Base-by-base conservation (phyloP, 2,329 filamentous ascomycete genomes). In the Sporothrix humicola region DNA sequence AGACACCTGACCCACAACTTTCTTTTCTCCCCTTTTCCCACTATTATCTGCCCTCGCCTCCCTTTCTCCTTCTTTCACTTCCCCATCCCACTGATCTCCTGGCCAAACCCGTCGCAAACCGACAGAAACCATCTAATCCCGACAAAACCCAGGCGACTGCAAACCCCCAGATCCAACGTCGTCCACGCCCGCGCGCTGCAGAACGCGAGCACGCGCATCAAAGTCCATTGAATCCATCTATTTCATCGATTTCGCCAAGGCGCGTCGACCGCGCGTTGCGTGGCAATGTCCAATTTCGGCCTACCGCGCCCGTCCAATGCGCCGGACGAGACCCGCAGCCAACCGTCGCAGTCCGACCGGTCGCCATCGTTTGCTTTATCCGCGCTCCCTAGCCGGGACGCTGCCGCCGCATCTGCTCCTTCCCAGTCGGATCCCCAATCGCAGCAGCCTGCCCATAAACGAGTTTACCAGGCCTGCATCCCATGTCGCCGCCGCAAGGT, bases 391-490 rank as follows among this genome's bases (percentile, higher is more conserved):
- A 69, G 31, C 31, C 73, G 74, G 52, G 72, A 69, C 71, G n/a
- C 42, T 50, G 54, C 48, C 10, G 71, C 76, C 65, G 76, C 73
- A 37, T 37, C 31, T 37, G 7, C 31, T 37, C 4, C 31, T 65
- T 63, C 71, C 76, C 42, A 63, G 37, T 74, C 65, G 50, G 70
- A 74, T 44, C 13, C n/a, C 5, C 73, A 68, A 17, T 48, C 37
- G 10, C 71, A 72, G 44, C 50, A 63, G 48, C 37, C 58, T n/a
- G 72, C 74, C 75, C 77, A 90, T 79, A 89, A 89, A 81, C 87
- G 88, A 71, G 88, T 90, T 76, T 90, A 90, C 76, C 88, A 90
- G 78, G 88, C 88, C 44, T 90, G 88, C 79, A 90, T 90, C 69
- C 88, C 88, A 7, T 90, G 88, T 76, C 87, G 88, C 20, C 85